Conservation (phyloP, 345 rosid species). For the Dipteronia sinensis region DNA sequence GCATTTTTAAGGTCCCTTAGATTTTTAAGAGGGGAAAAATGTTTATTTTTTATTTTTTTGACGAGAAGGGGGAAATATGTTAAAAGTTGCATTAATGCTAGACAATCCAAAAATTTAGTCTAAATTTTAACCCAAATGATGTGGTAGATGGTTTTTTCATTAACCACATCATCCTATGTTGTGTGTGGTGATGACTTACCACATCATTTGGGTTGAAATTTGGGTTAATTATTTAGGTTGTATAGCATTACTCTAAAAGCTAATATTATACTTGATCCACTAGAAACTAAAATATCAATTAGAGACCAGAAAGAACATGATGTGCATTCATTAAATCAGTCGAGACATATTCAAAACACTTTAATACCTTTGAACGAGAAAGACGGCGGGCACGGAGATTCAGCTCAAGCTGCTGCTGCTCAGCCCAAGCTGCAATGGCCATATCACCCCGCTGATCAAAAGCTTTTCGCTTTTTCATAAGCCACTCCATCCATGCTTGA, state of each 20-base stretch:
- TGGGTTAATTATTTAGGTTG: no score
- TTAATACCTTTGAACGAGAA: constrained; percentile 77
- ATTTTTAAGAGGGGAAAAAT: not conserved
- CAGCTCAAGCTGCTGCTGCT: constrained; percentile 90
- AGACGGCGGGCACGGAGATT: constrained; percentile 85
- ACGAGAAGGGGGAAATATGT: no score
- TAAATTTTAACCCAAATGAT: no score
- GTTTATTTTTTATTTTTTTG: no score
- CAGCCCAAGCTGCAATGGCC: constrained; percentile 97
- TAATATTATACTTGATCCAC: not conserved
- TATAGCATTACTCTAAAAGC: no score
- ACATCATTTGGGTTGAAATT: no score
- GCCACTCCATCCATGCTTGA: constrained; percentile 98
- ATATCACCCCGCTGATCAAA: constrained; percentile 93
- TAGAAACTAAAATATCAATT: not conserved
- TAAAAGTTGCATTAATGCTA: no score
- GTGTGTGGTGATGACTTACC: no score
- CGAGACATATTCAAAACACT: constrained; percentile 6
- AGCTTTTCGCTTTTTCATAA: constrained; percentile 86
- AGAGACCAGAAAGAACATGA: not conserved
- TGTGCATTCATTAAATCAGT: constrained; percentile 7
- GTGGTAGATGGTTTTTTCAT: no score
- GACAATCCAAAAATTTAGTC: no score
- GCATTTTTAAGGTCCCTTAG: constrained; percentile 13
- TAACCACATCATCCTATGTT: no score